Base-by-base conservation (phyloP, 2,329 filamentous ascomycete species). In the Rutstroemia sp. region DNA sequence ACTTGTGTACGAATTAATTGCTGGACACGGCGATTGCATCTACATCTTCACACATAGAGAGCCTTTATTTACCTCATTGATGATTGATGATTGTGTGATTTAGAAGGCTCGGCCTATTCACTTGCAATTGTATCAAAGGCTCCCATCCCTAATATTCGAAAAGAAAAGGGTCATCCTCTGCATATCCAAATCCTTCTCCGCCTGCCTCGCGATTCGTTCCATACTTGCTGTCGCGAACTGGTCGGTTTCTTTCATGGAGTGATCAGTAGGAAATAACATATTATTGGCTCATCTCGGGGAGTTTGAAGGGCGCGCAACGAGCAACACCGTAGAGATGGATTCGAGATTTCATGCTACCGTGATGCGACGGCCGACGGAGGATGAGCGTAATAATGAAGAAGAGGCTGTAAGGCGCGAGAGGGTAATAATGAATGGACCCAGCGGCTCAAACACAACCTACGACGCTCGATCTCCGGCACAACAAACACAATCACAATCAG, bases 261-360 rank as follows among this genome's bases (percentile, higher is more conserved):
- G 59, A 56, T 60, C 57, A 58, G 51, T 46, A 53, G 42, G 50
- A 27, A 39, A 56, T 36, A 56, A 57, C 40, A 38, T 40, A n/a
- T 54, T 34, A 34, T 34, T 10, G 30, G 30, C 9, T 9, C 12
- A 10, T 12, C 30, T 12, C 30, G 30, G 30, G 10, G 2, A 34
- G 30, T 12, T 34, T 34, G 55, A 55, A 48, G 48, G 47, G 56
- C 57, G 60, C 59, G 60, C 56, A 62, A 44, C 19, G 38, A 51
- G 19, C 34, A 19, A 27, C n/a, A 40, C 12, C 42, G 44, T 30
- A 44, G 55, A 27, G 46, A 66, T 62, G 65, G 63, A 67, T 54
- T 65, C 64, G 56, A 62, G 61, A 54, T 69, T 62, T 60, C 65
- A 65, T 54, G 59, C 63, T 46, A 67, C 65, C 12, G 66, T 67